Evolutionary conservation across 2,329 filamentous ascomycete species (phyloP), one percentile per base, ranked within the genome.

Genomic region (Westerdykella aurantiaca): DNA sequence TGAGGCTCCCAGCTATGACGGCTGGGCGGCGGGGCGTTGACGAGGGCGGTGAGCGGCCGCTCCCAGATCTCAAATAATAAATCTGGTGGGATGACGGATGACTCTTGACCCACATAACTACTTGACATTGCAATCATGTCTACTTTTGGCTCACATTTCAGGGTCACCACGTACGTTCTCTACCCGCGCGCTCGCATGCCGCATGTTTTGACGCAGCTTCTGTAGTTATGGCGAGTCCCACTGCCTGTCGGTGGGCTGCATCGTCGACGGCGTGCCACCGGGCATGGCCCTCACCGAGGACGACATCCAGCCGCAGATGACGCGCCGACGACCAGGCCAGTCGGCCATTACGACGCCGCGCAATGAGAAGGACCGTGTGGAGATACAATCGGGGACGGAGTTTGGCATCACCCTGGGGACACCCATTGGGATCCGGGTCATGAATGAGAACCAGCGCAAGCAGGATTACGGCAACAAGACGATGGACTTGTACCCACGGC

Each of bases 301-400:
- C 43, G 88, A 94, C 63, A 94, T 97, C 64, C 91, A 98, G 72
- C 89, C 89, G 39, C 89, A 96, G 72, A 87, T 97, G 80, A 94
- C 85, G 51, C 84, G 91, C 52, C 81, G 91, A 48, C 80, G 91
- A 47, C 91, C 91, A 5, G 91, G 91, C 37, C 91, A 98, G 71
- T 88, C 82, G 56, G 82, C 83, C 50, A 85, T 97, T 60, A 95
- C 89, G 2, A 97, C 93, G 1, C 91, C 91, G 14, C 82, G 93
- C 56, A 82, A 96, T 68, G 91, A 97, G 71, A 91, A 91, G 69
- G 93, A 97, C 69, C 76, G 77, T 39, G 90, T 97, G 18, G 81
- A 89, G 60, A 96, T 97, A 58, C 88, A 95, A 70, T 95, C 88
- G 2, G 91, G 91, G 39, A 91, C 85, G 38, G 93, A 97, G 69